Evolutionary conservation across 2,329 filamentous ascomycete species (phyloP).

Genomic region (Xylariaceae sp.): DNA sequence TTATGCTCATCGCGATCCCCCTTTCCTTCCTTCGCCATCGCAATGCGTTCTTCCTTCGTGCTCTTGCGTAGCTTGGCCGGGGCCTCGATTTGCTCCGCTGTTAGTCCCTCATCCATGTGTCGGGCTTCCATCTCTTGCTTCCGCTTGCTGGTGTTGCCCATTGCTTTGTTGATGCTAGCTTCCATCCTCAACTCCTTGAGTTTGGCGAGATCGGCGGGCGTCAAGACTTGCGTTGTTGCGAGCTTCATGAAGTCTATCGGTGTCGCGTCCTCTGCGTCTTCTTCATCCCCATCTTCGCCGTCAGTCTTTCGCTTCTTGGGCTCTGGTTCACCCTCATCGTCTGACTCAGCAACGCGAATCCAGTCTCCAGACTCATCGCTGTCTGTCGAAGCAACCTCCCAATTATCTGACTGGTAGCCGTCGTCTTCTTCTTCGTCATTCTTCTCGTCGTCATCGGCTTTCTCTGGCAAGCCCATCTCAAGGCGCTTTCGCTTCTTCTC

Average conservation of each 20-base stretch:
- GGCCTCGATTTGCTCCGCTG: constrained; percentile 87
- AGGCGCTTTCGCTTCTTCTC: constrained; percentile 70
- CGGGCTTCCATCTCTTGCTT: constrained; percentile 50
- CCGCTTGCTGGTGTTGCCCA: constrained; percentile 45
- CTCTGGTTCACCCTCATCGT: constrained; percentile 67
- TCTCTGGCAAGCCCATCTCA: constrained; percentile 65
- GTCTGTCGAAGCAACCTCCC: constrained; percentile 58
- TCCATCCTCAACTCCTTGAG: constrained; percentile 80
- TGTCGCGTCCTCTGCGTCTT: constrained; percentile 37
- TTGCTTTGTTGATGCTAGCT: constrained; percentile 64
- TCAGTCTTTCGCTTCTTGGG: constrained; percentile 60
- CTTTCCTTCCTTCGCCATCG: constrained; percentile 77
- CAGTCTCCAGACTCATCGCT: constrained; percentile 77
- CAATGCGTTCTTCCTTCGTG: constrained; percentile 86
- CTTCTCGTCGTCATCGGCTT: constrained; percentile 56
- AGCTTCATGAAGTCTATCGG: constrained; percentile 62
- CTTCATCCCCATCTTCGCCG: constrained; percentile 34
- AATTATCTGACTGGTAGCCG: constrained; percentile 51
- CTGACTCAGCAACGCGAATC: constrained; percentile 86
- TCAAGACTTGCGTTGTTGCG: constrained; percentile 90
- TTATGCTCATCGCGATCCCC: constrained; percentile 76
- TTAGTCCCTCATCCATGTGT: constrained; percentile 83
- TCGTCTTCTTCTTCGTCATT: constrained; percentile 59
- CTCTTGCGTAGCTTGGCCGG: constrained; percentile 75
- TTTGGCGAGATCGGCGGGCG: constrained; percentile 92